These are phyloP conservation scores for Trebouxia sp. DNA, from an alignment of 139 green algal genomes.

Conservation along the genomic window DNA sequence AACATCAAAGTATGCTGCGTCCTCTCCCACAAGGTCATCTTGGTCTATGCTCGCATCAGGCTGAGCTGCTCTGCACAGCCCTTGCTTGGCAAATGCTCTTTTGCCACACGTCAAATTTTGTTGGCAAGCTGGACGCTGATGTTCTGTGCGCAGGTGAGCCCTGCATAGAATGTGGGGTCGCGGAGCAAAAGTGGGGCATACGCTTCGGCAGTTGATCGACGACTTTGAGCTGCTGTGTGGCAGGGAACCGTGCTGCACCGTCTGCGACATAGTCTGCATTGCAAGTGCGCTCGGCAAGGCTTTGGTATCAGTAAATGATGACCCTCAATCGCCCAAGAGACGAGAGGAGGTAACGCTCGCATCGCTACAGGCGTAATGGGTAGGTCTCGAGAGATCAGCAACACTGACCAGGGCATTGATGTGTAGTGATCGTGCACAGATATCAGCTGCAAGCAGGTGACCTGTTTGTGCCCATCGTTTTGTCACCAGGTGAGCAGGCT, in stretches of 20 bases:
- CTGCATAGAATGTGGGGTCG: background rate
- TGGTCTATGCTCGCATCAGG: slow-evolving; percentile 1
- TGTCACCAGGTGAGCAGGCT: too few species aligned
- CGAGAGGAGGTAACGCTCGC: background rate
- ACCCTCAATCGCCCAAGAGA: too few species aligned
- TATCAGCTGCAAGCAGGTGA: too few species aligned
- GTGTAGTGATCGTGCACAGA: too few species aligned
- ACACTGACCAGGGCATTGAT: too few species aligned
- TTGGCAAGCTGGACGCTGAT: background rate
- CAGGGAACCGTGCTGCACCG: background rate
- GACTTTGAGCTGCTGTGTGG: background rate
- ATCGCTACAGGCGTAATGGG: too few species aligned
- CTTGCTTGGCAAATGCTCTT: background rate
- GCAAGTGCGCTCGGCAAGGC: too few species aligned
- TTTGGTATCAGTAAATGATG: too few species aligned
- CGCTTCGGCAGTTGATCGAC: background rate
- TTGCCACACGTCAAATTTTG: background rate
- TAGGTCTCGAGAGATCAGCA: too few species aligned
- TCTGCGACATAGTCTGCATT: background rate
- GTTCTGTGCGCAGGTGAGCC: background rate
- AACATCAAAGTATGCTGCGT: slow-evolving; percentile 85
- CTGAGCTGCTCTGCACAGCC: background rate
- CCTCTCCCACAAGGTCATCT: slow-evolving; percentile 73
- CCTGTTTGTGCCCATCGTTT: too few species aligned
- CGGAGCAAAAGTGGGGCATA: background rate